Evolutionary conservation across 306 rosid species (phyloP), one percentile per base, ranked within the genome.

Genomic region (Trifolium repens): DNA sequence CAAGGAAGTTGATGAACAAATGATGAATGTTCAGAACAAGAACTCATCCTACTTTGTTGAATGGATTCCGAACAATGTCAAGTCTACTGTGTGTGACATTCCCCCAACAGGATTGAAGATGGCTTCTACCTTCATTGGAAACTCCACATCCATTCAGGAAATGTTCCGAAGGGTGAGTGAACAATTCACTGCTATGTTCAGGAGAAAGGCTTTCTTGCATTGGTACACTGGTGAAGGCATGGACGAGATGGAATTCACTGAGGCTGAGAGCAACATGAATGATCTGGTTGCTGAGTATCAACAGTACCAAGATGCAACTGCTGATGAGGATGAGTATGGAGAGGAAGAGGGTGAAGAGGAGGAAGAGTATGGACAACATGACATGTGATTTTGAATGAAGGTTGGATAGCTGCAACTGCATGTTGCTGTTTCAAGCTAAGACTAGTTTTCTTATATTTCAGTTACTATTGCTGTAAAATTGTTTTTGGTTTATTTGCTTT

Each of bases 331-430:
- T 1, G 72, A 67, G 14, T 67, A 67, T 24, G 72, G 19, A 26
- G 72, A 67, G 1, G 57, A 67, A 5, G 53, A 67, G 5, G 90
- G 22, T 1, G 34, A 44, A 8, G 19, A 13, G 40, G 19, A 12
- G 24, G 52, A 67, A 1, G 57, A 40, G 5, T 11, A 67, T 19
- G 71, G 3, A 1, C 71, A 34, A 14, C 81, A 61, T 14, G 67
- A 83, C 1, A 71, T 76, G 3, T 81, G 58, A 81, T 61, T n/a
- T 32, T 32, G 67, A 61, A 61, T 32, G 44, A 61, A 32, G 40
- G 67, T 26, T 24, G 64, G 15, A 24, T 26, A 58, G 90, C 82
- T 11, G 84, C 89, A 88, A 89, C 93, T 86, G 68, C 90, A 87
- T 63, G 88, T 89, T 89, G 89, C 62, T 26, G 44, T 75, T 84